Evolutionary conservation across 345 rosid genomes (phyloP), one percentile per base, ranked within the genome.

Genomic region (Moricandia arvensis): DNA sequence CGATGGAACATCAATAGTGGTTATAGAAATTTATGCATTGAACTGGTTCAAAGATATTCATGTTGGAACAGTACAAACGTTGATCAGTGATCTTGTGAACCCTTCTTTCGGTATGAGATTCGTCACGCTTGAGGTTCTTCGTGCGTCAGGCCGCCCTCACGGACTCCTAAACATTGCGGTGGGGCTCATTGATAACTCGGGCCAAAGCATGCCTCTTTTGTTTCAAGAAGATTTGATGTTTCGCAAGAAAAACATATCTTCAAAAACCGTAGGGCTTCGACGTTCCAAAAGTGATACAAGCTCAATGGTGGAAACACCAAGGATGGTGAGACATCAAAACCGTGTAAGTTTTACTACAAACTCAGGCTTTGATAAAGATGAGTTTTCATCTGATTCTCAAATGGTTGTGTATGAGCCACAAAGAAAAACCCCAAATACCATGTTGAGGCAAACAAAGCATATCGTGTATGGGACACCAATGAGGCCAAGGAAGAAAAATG

Each of bases 11-110:
- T n/a, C 98, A 5, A 90, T 91, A 33, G 81, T 93, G 64, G 93
- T 87, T 89, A 85, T 93, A 41, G 91, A 93, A 69, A 87, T 93
- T 30, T 90, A 88, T 72, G 91, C 96, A 4, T 64, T 74, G 53
- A 90, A 90, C 71, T 93, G 97, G 98, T 87, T 93, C 78, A 91
- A 81, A 1, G 90, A 90, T 63, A n/a, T n/a, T n/a, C n/a, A n/a
- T n/a, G n/a, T n/a, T n/a, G n/a, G n/a, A n/a, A n/a, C n/a, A n/a
- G n/a, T n/a, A n/a, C n/a, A n/a, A n/a, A n/a, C n/a, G n/a, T n/a
- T n/a, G n/a, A n/a, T n/a, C n/a, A n/a, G n/a, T n/a, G n/a, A n/a
- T n/a, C 86, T 91, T 38, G 59, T 87, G 9, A 83, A 85, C 1
- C 93, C 90, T 1, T 58, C 75, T 47, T 64, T 76, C 47, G 16